A percentile compares a stretch with the other conserved stretches of the same genome.
phyloP scores from a whole-genome alignment of 2,329 filamentous ascomycete genomes.

The Monosporascus sp. region DNA sequence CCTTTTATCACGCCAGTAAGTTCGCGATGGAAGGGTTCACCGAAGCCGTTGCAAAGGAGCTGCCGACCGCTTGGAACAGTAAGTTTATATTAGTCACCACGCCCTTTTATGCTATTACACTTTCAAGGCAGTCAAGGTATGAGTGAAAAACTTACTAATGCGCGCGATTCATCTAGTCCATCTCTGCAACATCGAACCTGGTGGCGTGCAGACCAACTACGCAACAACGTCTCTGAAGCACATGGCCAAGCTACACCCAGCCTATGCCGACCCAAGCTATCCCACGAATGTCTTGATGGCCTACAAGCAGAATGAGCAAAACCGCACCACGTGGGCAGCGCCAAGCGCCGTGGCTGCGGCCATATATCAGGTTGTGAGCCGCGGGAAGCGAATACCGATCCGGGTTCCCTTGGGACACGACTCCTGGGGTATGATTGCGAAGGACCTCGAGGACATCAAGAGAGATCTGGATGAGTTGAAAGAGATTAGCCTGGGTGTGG shows the following conservation, averaged over 20 bases:
- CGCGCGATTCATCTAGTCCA: conserved; percentile 25
- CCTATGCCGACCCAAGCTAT: conserved; percentile 29
- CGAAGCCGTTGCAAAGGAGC: conserved; percentile 38
- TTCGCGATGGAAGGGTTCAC: conserved; percentile 44
- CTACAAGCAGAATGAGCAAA: conserved; percentile 21
- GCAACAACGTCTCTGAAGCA: conserved; percentile 21
- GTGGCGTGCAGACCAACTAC: conserved; percentile 33
- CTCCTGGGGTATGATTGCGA: conserved; percentile 29
- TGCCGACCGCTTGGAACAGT: conserved; percentile 38
- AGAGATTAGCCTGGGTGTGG: conserved; percentile 22
- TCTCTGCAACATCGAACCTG: conserved; percentile 38
- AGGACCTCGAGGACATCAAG: conserved; percentile 24
- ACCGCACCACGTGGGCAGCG: conserved; percentile 26
- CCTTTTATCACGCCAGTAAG: conserved; percentile 37
- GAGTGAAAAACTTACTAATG: background rate
- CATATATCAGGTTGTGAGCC: conserved; percentile 30
- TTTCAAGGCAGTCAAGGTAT: too few relatives aligned
- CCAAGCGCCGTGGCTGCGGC: conserved; percentile 30
- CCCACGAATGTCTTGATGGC: conserved; percentile 20
- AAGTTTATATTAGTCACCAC: conserved; percentile 11
- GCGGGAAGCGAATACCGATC: conserved; percentile 32
- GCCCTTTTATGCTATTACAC: too few relatives aligned
- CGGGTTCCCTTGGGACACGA: conserved; percentile 36
- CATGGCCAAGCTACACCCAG: conserved; percentile 33
- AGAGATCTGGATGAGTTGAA: conserved; percentile 30